phyloP scores from a whole-genome alignment of 495 filamentous ascomycete genomes.

The Neurospora sp. region DNA sequence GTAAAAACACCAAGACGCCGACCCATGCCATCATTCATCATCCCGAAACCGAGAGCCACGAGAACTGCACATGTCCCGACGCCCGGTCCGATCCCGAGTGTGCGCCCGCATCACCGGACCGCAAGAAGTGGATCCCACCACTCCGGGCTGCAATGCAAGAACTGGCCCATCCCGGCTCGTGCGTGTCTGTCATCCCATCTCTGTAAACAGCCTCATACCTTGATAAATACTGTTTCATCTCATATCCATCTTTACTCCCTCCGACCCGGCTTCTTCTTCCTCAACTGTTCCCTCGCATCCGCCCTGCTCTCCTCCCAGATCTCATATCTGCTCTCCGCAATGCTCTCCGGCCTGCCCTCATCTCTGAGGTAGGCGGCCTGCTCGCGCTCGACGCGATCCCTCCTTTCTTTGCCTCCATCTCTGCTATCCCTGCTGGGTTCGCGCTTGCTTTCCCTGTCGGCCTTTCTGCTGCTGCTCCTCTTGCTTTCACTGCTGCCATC shows the following conservation, averaged over 20 bases:
- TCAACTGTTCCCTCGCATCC: not conserved
- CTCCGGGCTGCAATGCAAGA: not conserved
- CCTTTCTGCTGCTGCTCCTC: not conserved
- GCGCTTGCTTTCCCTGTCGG: not conserved
- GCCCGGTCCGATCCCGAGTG: not conserved
- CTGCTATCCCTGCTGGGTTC: not conserved
- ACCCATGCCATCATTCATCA: not conserved
- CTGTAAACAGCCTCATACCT: not conserved
- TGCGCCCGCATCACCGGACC: not conserved
- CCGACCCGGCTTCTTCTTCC: not conserved
- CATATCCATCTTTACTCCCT: not conserved
- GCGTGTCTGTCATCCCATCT: not conserved
- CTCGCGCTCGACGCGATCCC: not conserved
- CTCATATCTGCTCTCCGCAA: not conserved
- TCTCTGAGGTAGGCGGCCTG: not conserved
- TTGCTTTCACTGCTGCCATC: not conserved
- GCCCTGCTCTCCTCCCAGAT: not conserved
- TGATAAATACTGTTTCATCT: not conserved
- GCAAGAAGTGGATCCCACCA: not conserved
- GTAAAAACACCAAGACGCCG: not conserved
- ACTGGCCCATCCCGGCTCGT: not conserved
- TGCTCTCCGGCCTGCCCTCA: not conserved
- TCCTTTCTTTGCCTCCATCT: not conserved
- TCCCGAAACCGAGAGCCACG: not conserved
- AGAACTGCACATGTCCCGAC: not conserved